Evolutionary conservation across 306 rosid species (phyloP).

Genomic region (Quercus variabilis): DNA sequence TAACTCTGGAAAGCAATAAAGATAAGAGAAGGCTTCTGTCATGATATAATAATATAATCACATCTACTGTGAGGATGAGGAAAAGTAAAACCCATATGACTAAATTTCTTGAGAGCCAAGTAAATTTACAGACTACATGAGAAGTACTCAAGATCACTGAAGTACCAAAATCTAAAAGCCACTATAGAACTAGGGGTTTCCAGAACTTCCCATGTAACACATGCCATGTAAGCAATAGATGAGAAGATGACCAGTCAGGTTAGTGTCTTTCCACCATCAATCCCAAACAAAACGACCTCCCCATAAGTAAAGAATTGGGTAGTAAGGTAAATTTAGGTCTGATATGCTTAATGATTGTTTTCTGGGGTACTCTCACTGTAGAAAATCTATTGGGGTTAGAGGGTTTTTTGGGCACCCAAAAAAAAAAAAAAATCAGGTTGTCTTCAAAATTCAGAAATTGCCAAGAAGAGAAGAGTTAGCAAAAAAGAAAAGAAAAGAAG

Average conservation of each 20-base stretch:
- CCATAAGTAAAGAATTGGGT: too few relatives aligned
- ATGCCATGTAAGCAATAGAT: not conserved
- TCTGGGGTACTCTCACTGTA: too few relatives aligned
- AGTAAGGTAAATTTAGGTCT: too few relatives aligned
- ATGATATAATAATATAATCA: too few relatives aligned
- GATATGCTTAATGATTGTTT: too few relatives aligned
- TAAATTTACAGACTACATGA: not conserved
- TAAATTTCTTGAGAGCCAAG: not conserved
- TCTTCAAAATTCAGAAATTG: not conserved
- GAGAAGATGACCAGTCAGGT: not conserved
- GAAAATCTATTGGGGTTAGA: too few relatives aligned
- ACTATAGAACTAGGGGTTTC: not conserved
- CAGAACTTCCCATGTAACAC: not conserved
- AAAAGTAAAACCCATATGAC: not conserved
- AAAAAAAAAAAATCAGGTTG: not conserved
- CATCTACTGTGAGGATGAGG: not conserved
- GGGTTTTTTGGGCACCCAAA: not conserved
- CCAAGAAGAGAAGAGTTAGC: not conserved
- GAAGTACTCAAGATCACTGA: not conserved
- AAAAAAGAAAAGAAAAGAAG: not conserved
- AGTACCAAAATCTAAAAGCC: not conserved
- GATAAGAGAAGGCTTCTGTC: not conserved
- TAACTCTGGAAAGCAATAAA: not conserved
- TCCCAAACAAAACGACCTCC: too few relatives aligned
- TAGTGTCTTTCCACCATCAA: not conserved